Evolutionary conservation across 2,329 filamentous ascomycete genomes (phyloP).

Genomic region (Colletotrichum sp.): DNA sequence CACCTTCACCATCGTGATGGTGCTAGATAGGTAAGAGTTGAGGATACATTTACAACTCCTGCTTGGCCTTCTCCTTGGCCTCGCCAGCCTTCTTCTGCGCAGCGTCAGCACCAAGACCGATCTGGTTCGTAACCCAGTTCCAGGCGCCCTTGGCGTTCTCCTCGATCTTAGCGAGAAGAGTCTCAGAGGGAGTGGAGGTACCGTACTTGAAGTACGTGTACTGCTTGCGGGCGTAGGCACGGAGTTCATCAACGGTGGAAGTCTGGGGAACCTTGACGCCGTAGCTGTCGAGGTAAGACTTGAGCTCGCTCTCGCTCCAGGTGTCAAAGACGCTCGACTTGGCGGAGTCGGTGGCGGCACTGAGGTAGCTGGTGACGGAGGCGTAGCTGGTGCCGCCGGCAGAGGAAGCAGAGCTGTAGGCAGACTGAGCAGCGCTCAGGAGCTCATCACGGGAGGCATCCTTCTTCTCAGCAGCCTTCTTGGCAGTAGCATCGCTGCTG

Average conservation of each 20-base stretch:
- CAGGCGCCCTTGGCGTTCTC: slow-evolving; percentile 52
- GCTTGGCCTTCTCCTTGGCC: slow-evolving; percentile 41
- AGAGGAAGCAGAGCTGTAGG: slow-evolving; percentile 63
- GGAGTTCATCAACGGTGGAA: slow-evolving; percentile 71
- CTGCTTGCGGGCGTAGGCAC: slow-evolving; percentile 74
- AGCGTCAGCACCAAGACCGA: slow-evolving; percentile 51
- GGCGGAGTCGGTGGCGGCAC: slow-evolving; percentile 66
- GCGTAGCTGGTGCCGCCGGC: slow-evolving; percentile 64
- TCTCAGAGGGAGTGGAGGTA: slow-evolving; percentile 68
- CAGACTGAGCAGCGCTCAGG: slow-evolving; percentile 65
- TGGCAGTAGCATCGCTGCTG: slow-evolving; percentile 58
- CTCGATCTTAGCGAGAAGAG: slow-evolving; percentile 68
- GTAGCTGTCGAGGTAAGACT: slow-evolving; percentile 80
- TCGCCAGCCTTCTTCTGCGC: slow-evolving; percentile 50
- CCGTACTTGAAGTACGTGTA: slow-evolving; percentile 80
- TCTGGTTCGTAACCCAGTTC: slow-evolving; percentile 57
- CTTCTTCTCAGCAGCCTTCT: slow-evolving; percentile 66
- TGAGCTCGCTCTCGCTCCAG: slow-evolving; percentile 77
- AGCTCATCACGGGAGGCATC: slow-evolving; percentile 76
- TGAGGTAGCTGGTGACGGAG: slow-evolving; percentile 73
- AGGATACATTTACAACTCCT: slow-evolving; percentile 50
- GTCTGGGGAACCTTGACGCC: slow-evolving; percentile 73
- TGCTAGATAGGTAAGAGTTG: neutral
- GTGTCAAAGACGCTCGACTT: slow-evolving; percentile 73
- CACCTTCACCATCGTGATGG: neutral